Conservation (phyloP, 352 stramenopile species). For the Plasmopara halstedii region DNA sequence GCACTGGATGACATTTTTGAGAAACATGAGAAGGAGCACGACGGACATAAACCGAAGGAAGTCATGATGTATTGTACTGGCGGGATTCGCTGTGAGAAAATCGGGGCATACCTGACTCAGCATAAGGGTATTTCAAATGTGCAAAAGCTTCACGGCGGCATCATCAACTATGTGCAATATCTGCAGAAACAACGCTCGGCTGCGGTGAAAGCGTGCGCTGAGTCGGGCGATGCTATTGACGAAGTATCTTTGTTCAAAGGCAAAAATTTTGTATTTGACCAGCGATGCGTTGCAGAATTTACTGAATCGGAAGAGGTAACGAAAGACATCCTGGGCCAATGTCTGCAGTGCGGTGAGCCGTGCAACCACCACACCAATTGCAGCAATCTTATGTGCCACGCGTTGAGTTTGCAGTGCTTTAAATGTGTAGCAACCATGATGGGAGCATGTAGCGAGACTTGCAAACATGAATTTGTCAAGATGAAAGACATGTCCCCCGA, state of each 20-base stretch:
- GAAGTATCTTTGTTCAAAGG: slow-evolving; percentile 31
- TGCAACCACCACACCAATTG: slow-evolving; percentile 46
- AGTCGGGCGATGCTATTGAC: slow-evolving; percentile 4
- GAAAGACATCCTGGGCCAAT: slow-evolving; percentile 48
- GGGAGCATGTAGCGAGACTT: slow-evolving; percentile 43
- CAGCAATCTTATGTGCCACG: slow-evolving; percentile 53
- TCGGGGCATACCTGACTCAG: slow-evolving; percentile 53
- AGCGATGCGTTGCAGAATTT: slow-evolving; percentile 45
- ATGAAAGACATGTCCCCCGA: slow-evolving; percentile 48
- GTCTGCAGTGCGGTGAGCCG: slow-evolving; percentile 50
- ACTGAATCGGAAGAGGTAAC: slow-evolving; percentile 42
- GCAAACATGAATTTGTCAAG: slow-evolving; percentile 41
- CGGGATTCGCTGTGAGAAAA: slow-evolving; percentile 59
- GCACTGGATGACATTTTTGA: slow-evolving; percentile 41
- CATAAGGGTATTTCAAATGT: slow-evolving; percentile 47
- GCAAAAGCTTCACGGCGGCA: slow-evolving; percentile 48
- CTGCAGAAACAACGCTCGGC: slow-evolving; percentile 27
- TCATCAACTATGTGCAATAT: slow-evolving; percentile 54
- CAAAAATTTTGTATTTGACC: slow-evolving; percentile 77
- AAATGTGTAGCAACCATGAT: slow-evolving; percentile 27
- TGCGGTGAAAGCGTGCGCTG: slow-evolving; percentile 1
- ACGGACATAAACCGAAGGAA: slow-evolving; percentile 30
- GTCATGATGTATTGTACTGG: slow-evolving; percentile 69
- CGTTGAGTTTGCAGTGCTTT: slow-evolving; percentile 50
- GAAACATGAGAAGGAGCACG: slow-evolving; percentile 22